Evolutionary conservation across 2,329 filamentous ascomycete genomes (phyloP).

Genomic region (Apiospora saccharicola): DNA sequence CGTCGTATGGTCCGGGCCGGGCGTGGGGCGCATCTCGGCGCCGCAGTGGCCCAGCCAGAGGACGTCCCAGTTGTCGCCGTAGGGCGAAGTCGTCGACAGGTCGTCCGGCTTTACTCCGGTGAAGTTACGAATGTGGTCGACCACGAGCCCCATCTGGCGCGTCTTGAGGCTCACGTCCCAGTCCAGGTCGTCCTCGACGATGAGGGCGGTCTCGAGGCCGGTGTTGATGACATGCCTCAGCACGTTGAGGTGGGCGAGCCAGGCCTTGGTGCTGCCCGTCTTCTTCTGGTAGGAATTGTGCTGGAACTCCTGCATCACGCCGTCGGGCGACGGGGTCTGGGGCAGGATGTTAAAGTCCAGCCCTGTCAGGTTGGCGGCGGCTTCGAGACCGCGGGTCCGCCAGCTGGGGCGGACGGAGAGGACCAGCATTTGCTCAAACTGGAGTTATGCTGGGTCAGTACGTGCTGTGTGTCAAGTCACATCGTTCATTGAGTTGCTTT

Average conservation of each 20-base stretch:
- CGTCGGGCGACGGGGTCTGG: slow-evolving; percentile 41
- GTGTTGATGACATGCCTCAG: slow-evolving; percentile 39
- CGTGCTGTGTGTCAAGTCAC: neutral
- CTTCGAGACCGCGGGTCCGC: slow-evolving; percentile 45
- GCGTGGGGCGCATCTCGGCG: slow-evolving; percentile 36
- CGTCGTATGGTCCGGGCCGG: slow-evolving; percentile 26
- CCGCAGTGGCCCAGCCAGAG: slow-evolving; percentile 50
- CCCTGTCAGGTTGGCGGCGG: slow-evolving; percentile 43
- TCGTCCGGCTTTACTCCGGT: slow-evolving; percentile 27
- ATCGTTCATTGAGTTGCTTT: neutral
- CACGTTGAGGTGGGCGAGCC: slow-evolving; percentile 43
- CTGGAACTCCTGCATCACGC: slow-evolving; percentile 40
- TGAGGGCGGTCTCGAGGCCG: slow-evolving; percentile 44
- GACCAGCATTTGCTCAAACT: slow-evolving; percentile 41
- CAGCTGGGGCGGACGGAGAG: slow-evolving; percentile 44
- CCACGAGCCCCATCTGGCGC: slow-evolving; percentile 40
- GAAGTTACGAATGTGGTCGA: slow-evolving; percentile 42
- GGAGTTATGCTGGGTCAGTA: neutral
- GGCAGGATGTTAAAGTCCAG: slow-evolving; percentile 43
- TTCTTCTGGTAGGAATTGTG: slow-evolving; percentile 32
- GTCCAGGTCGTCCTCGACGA: slow-evolving; percentile 51
- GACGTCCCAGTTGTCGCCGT: slow-evolving; percentile 45
- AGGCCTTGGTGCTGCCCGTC: slow-evolving; percentile 36
- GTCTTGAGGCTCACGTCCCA: slow-evolving; percentile 47
- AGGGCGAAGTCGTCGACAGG: slow-evolving; percentile 34